Percentiles rank a stretch among this genome's conserved stretches.
Evolutionary conservation across 768 basidiomycete species (phyloP).

Genomic region (Albatrellus ellisii): DNA sequence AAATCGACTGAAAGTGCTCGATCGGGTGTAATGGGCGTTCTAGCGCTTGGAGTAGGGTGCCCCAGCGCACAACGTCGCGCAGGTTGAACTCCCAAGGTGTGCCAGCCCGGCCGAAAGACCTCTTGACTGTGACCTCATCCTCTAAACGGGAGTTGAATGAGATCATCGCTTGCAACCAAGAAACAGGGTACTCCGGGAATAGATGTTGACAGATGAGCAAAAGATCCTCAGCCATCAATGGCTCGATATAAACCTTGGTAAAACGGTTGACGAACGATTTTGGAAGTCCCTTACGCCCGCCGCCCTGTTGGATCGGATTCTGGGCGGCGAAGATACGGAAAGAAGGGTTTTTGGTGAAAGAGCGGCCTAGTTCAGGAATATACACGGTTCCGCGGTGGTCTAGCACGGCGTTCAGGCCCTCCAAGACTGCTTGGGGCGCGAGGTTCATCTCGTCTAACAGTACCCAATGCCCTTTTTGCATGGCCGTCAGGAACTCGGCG

Average conservation of each 20-base stretch:
- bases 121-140: constrained; percentile 47
- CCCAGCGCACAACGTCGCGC: constrained; percentile 89
- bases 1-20: constrained; percentile 57
- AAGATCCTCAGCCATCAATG: constrained; percentile 68
- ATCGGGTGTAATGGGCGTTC: constrained; percentile 33
- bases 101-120: constrained; percentile 64
- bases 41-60: constrained; percentile 32
- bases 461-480: constrained; percentile 97
- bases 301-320: constrained; percentile 92
- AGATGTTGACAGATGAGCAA: constrained; percentile 63
- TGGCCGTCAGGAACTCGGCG: constrained; percentile 84
- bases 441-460: constrained; percentile 99
- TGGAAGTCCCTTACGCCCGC: constrained; percentile 92
- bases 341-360: constrained; percentile 79
- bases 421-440: constrained; percentile 90
- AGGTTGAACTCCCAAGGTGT: constrained; percentile 98
- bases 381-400: constrained; percentile 94
- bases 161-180: constrained; percentile 62
- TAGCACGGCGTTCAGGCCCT: constrained; percentile 90
- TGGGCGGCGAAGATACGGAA: constrained; percentile 98
- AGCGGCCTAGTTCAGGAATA: constrained; percentile 86
- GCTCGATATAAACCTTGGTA: constrained; percentile 92
- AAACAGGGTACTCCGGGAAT: constrained; percentile 45
- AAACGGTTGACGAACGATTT: constrained; percentile 97
- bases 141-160: constrained; percentile 63